phyloP scores from a whole-genome alignment of 148 eudicot species.

The Fagopyrum esculentum region DNA sequence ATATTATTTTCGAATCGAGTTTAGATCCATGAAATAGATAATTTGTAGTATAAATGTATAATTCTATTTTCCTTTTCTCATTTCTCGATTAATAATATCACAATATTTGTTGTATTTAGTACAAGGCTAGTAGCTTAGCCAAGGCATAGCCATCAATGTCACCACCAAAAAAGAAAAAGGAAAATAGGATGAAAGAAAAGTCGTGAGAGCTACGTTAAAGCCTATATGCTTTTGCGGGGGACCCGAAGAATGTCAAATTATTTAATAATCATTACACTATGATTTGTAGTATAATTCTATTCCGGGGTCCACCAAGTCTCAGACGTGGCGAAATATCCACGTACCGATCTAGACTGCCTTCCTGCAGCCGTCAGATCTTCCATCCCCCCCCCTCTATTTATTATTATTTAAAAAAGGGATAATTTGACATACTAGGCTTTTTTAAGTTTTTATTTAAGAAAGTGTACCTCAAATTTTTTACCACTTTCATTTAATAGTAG shows the following conservation, averaged over 20 bases:
- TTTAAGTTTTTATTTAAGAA: no score
- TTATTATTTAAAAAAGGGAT: background rate
- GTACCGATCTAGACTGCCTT: background rate
- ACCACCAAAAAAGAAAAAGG: background rate
- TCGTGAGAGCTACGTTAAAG: conserved; percentile 9
- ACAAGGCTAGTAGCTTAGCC: background rate
- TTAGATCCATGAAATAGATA: no score
- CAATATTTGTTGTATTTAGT: conserved; percentile 2
- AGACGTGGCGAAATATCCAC: background rate
- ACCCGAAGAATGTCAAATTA: conserved; percentile 37
- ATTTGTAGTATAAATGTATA: no score
- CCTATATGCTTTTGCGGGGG: conserved; percentile 9
- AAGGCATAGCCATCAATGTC: background rate
- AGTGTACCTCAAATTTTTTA: no score
- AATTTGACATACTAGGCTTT: no score
- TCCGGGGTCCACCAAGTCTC: background rate
- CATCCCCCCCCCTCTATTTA: background rate
- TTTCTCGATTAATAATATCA: background rate
- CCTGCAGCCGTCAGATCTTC: conserved; percentile 10
- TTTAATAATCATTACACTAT: conserved; percentile 44
- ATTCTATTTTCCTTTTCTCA: no score
- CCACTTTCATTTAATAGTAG: no score
- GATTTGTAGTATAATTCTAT: conserved; percentile 17
- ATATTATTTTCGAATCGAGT: no score
- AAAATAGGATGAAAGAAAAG: background rate